A percentile compares a stretch with the other conserved stretches of the same genome.
phyloP scores from a whole-genome alignment of 768 basidiomycete species.

The Mycena rebaudengoi region DNA sequence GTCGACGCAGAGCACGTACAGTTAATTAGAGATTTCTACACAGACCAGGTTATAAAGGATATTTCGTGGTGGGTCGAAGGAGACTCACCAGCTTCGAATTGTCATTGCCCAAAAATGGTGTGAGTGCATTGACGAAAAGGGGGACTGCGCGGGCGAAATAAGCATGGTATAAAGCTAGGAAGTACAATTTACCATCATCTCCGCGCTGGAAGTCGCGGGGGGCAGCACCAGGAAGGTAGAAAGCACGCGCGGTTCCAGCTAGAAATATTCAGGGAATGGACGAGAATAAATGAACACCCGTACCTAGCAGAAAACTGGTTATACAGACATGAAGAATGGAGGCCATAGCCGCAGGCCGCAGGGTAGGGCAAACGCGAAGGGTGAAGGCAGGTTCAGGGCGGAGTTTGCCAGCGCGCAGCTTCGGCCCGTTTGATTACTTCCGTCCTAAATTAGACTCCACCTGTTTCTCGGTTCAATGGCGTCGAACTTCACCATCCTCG shows the following conservation, averaged over 20 bases:
- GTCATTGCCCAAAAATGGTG: slow-evolving; percentile 80
- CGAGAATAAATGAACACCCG: no score
- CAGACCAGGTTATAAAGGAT: not conserved
- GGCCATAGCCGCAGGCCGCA: slow-evolving; percentile 21
- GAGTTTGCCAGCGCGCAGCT: not conserved
- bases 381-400: no score
- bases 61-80: not conserved
- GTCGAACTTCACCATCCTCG: slow-evolving; percentile 78
- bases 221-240: slow-evolving; percentile 93
- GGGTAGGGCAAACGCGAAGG: no score
- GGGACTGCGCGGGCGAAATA: no score
- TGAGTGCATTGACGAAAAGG: slow-evolving; percentile 87
- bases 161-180: no score
- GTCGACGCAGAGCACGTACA: slow-evolving; percentile 57
- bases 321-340: slow-evolving; percentile 27
- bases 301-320: no score
- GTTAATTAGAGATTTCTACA: slow-evolving; percentile 89
- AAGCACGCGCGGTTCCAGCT: slow-evolving; percentile 56
- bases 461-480: slow-evolving; percentile 2
- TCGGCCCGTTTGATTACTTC: no score
- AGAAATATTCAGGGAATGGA: no score
- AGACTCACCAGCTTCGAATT: slow-evolving; percentile 77
- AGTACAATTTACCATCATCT: no score
- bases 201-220: slow-evolving; percentile 81
- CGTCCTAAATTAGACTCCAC: not conserved